phyloP scores from a whole-genome alignment of 352 stramenopile species.

The Pythium coloratum region DNA sequence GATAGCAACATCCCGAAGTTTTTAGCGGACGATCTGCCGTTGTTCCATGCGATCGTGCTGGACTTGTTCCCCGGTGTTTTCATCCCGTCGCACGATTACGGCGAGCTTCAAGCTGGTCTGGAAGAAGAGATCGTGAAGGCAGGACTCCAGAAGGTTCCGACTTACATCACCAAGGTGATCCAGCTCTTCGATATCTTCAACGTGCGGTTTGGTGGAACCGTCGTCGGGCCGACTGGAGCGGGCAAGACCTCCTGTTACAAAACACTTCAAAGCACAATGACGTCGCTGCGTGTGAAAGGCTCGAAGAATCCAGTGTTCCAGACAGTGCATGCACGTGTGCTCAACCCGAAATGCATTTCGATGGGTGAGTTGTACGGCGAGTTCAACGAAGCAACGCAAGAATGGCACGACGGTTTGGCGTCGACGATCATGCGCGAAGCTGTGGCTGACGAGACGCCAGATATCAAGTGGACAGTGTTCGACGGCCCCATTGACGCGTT shows the following conservation, averaged over 20 bases:
- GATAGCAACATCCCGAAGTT: constrained; percentile 93
- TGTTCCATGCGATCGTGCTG: constrained; percentile 83
- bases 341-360: constrained; percentile 61
- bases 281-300: constrained; percentile 38
- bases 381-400: constrained; percentile 73
- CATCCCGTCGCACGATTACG: constrained; percentile 68
- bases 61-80: constrained; percentile 81
- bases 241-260: constrained; percentile 74
- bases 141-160: constrained; percentile 38
- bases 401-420: constrained; percentile 56
- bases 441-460: constrained; percentile 37
- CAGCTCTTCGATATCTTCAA: constrained; percentile 90
- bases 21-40: constrained; percentile 77
- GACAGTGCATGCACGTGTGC: constrained; percentile 46
- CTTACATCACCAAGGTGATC: constrained; percentile 87
- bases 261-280: constrained; percentile 73
- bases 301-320: constrained; percentile 62
- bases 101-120: constrained; percentile 45
- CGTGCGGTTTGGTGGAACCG: constrained; percentile 78
- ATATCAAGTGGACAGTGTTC: constrained; percentile 82
- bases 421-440: constrained; percentile 54
- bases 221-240: constrained; percentile 69
- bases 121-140: constrained; percentile 38
- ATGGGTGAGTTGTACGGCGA: constrained; percentile 67
- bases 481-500: constrained; percentile 87